Evolutionary conservation across 495 filamentous ascomycete genomes (phyloP).

Genomic region (Penicillium dipodomyicola): DNA sequence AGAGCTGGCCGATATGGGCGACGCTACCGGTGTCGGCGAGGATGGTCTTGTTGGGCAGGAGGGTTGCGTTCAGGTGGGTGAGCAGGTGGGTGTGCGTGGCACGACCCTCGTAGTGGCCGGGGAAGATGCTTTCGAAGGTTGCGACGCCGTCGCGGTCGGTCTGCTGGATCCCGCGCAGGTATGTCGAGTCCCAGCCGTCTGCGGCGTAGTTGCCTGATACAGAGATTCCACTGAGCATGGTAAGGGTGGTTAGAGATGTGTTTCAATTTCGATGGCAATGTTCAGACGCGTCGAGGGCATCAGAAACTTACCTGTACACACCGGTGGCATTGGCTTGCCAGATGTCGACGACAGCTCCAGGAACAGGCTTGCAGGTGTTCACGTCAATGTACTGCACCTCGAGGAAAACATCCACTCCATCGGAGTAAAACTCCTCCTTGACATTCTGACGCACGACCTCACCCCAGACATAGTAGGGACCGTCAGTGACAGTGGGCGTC

Average conservation of each 20-base stretch:
- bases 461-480: conserved; percentile 55
- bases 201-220: conserved; percentile 36
- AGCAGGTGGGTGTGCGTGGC: conserved; percentile 57
- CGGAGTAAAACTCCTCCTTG: conserved; percentile 39
- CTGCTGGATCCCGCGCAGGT: conserved; percentile 52
- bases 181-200: conserved; percentile 45
- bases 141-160: conserved; percentile 56
- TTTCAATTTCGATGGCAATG: background rate
- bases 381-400: conserved; percentile 52
- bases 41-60: conserved; percentile 49
- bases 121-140: conserved; percentile 56
- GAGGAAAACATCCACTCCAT: conserved; percentile 45
- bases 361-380: conserved; percentile 35
- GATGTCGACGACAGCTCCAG: conserved; percentile 35
- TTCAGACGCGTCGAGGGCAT: background rate
- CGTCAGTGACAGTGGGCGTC: conserved; percentile 51
- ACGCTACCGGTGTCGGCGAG: conserved; percentile 42
- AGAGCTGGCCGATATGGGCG: conserved; percentile 52
- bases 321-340: conserved; percentile 51
- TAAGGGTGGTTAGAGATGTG: background rate
- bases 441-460: conserved; percentile 47
- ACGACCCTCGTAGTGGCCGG: conserved; percentile 59
- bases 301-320: conserved; percentile 45
- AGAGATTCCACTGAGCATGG: conserved; percentile 31
- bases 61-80: conserved; percentile 47